Conservation (phyloP, 2,329 filamentous ascomycete species). For the Verticillium albo-atrum region DNA sequence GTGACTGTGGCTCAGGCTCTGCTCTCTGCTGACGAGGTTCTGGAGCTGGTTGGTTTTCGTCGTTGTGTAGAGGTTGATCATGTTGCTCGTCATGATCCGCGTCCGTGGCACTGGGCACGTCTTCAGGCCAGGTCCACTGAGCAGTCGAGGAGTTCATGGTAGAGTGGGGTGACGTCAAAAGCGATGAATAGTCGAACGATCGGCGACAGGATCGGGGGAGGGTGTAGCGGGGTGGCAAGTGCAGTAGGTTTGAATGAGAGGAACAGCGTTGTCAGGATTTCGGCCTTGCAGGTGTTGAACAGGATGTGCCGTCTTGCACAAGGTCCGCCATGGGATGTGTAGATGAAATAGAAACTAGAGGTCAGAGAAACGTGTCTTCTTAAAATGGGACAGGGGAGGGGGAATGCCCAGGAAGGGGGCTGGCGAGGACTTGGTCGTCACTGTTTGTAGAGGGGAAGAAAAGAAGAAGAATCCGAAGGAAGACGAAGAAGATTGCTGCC, state of each 20-base stretch:
- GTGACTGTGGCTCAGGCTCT: not conserved
- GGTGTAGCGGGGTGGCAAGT: not conserved
- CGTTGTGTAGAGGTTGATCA: not conserved
- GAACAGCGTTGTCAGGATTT: not conserved
- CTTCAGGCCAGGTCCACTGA: not conserved
- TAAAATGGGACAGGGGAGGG: not conserved
- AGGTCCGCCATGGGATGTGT: not conserved
- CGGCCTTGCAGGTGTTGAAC: not conserved
- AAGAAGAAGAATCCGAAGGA: not conserved
- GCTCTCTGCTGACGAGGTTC: not conserved
- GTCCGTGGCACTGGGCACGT: not conserved
- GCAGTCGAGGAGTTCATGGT: not conserved
- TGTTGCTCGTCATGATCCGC: not conserved
- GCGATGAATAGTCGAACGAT: not conserved
- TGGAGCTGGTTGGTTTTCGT: not conserved
- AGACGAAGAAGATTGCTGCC: not conserved
- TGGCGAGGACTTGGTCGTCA: not conserved
- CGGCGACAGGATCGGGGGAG: not conserved
- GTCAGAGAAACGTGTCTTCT: not conserved
- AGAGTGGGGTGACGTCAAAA: not conserved
- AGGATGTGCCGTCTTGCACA: not conserved
- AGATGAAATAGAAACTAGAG: not conserved
- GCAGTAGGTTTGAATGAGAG: not conserved
- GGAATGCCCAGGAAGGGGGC: not conserved
- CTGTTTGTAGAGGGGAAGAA: not conserved